Evolutionary conservation across 441 rosid species (phyloP).

Genomic region (Adansonia madagascariensis): DNA sequence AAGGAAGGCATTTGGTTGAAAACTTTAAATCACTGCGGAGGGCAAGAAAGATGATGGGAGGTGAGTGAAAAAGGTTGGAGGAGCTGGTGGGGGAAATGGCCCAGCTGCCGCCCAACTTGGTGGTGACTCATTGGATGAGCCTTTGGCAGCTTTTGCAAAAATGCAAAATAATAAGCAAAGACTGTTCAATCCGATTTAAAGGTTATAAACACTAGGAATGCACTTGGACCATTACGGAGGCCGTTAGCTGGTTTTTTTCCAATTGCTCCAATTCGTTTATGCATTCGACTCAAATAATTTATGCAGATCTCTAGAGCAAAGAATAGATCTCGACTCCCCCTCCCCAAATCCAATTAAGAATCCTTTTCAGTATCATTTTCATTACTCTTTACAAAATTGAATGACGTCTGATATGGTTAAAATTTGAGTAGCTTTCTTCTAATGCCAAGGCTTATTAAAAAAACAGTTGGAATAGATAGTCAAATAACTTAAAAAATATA

Average conservation of each 20-base stretch:
- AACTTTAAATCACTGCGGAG: conserved; percentile 15
- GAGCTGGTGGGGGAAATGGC: background rate
- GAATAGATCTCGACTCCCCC: too few species aligned
- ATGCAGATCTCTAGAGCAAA: too few species aligned
- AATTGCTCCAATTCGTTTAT: too few species aligned
- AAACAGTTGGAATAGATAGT: background rate
- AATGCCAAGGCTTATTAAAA: background rate
- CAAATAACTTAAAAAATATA: too few species aligned
- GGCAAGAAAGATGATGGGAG: background rate
- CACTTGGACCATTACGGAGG: background rate
- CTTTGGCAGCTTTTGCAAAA: too few species aligned
- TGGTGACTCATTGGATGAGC: background rate
- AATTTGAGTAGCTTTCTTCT: background rate
- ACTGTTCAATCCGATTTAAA: background rate
- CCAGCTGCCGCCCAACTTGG: background rate
- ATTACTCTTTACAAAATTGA: too few species aligned
- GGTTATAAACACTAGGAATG: background rate
- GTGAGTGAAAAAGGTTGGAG: background rate
- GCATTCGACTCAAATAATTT: too few species aligned
- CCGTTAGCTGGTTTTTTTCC: background rate
- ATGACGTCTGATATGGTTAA: too few species aligned
- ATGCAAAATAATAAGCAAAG: background rate
- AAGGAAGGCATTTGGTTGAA: background rate
- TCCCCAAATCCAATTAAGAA: too few species aligned
- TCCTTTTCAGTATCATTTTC: too few species aligned